Conservation (phyloP, 2,329 filamentous ascomycete genomes). For the Leptosphaerulina australis region DNA sequence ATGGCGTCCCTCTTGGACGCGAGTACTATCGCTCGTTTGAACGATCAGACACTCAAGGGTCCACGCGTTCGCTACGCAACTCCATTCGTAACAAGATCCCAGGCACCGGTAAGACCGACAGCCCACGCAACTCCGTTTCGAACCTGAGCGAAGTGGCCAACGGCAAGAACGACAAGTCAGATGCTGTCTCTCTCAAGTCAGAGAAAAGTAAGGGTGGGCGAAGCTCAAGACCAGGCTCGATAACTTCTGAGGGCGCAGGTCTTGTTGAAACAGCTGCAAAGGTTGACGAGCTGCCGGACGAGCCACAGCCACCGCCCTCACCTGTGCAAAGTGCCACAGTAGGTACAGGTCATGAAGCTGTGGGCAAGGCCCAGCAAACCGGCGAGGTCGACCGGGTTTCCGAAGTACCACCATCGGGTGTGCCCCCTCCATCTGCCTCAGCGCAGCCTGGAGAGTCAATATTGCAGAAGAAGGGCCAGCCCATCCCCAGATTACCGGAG, state of each 20-base stretch:
- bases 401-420: conserved; percentile 78
- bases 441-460: conserved; percentile 87
- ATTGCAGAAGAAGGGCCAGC: conserved; percentile 77
- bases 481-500: conserved; percentile 66
- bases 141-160: conserved; percentile 54
- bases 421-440: conserved; percentile 59
- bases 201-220: conserved; percentile 61
- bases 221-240: conserved; percentile 46
- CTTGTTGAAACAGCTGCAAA: conserved; percentile 41
- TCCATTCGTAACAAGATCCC: conserved; percentile 88
- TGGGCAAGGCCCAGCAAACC: conserved; percentile 78
- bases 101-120: conserved; percentile 71
- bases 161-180: conserved; percentile 69
- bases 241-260: conserved; percentile 41
- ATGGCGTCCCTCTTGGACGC: conserved; percentile 71
- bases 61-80: conserved; percentile 81
- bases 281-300: conserved; percentile 41
- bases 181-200: conserved; percentile 77
- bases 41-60: conserved; percentile 92
- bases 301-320: conserved; percentile 71
- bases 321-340: conserved; percentile 80
- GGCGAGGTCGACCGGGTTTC: conserved; percentile 96
- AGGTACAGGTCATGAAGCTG: conserved; percentile 75
- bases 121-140: conserved; percentile 75
- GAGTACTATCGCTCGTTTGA: conserved; percentile 81